Conservation (phyloP, 257 asterid genomes). For the Pogostemon cablin region DNA sequence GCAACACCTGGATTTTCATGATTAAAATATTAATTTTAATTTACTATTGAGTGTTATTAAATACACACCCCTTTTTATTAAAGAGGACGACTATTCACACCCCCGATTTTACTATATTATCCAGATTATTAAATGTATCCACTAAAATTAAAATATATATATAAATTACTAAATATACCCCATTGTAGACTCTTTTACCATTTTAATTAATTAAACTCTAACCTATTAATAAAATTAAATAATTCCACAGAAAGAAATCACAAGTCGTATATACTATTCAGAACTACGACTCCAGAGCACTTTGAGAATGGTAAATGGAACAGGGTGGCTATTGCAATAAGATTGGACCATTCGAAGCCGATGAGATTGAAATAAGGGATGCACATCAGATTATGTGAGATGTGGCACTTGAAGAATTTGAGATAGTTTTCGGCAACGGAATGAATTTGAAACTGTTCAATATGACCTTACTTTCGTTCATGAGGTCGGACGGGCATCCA, state of each 20-base stretch:
- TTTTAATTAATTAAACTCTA: too few relatives aligned
- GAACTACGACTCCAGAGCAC: conserved; percentile 64
- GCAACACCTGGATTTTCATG: too few relatives aligned
- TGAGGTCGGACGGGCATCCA: conserved; percentile 79
- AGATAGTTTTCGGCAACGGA: conserved; percentile 28
- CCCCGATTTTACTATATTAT: too few relatives aligned
- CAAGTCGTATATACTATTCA: conserved; percentile 38
- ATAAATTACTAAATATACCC: too few relatives aligned
- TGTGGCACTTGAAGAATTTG: conserved; percentile 55
- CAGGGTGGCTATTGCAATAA: conserved; percentile 65
- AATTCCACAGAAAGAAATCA: background rate
- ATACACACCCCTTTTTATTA: too few relatives aligned
- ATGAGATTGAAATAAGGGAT: conserved; percentile 39
- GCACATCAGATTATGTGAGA: conserved; percentile 40
- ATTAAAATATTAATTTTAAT: too few relatives aligned
- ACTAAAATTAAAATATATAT: too few relatives aligned
- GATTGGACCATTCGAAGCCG: conserved; percentile 49
- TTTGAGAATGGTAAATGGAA: conserved; percentile 72
- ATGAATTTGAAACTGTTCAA: conserved; percentile 48
- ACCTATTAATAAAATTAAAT: too few relatives aligned
- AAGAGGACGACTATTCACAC: too few relatives aligned
- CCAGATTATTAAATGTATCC: too few relatives aligned
- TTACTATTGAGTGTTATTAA: too few relatives aligned
- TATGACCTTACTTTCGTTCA: conserved; percentile 44
- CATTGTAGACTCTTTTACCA: too few relatives aligned